phyloP scores from a whole-genome alignment of 768 basidiomycete species.

The Mycena floridula region DNA sequence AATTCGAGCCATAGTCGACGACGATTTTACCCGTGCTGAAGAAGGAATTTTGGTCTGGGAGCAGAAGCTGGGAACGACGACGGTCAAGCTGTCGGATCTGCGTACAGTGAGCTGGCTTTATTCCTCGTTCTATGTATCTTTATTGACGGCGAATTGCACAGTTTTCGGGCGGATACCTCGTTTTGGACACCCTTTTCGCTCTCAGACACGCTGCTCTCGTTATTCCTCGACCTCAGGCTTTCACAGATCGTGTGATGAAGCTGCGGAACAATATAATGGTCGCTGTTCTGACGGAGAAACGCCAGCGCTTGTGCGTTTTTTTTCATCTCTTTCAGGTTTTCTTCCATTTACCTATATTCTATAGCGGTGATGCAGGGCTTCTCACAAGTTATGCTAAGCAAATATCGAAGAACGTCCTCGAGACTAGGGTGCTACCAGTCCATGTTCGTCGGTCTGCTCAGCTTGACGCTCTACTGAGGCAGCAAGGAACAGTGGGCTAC shows the following conservation, averaged over 20 bases:
- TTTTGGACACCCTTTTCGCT: not conserved
- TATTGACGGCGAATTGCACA: not conserved
- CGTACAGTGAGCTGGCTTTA: not conserved
- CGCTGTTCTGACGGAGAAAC: not conserved
- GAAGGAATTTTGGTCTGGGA: not conserved
- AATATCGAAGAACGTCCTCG: not conserved
- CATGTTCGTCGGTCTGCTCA: not conserved
- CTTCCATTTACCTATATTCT: not conserved
- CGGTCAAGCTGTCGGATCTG: not conserved
- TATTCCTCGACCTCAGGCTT: not conserved
- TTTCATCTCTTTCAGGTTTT: not conserved
- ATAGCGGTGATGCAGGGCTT: not conserved
- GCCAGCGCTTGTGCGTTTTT: not conserved
- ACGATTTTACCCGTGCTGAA: not conserved
- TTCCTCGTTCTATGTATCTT: not conserved
- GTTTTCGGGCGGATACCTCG: not conserved
- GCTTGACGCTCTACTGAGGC: not conserved
- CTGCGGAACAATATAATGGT: no score
- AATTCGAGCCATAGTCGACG: not conserved
- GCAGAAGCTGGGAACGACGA: not conserved
- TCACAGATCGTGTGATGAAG: no score
- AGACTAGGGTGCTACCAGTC: not conserved
- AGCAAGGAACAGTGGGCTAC: not conserved
- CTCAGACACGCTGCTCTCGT: not conserved
- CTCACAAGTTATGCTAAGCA: not conserved